These are phyloP conservation scores for Linnemannia exigua DNA, from an alignment of 192 early-diverging fungal genomes.

Conservation along the genomic window DNA sequence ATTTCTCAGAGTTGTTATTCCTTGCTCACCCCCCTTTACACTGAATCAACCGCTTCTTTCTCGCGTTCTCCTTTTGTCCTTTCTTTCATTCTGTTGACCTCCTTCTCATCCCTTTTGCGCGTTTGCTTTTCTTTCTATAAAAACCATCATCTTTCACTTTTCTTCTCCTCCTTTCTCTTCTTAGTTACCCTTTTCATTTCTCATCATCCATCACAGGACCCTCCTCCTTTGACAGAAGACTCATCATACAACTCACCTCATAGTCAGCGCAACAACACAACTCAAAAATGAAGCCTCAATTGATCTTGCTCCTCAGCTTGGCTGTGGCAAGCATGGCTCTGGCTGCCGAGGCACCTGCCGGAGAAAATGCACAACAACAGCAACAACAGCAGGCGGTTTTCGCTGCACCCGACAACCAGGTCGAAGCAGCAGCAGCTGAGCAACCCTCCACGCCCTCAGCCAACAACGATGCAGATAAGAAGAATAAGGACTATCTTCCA, in stretches of 20 bases:
- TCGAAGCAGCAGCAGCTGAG: background rate
- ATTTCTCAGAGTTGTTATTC: too few species aligned
- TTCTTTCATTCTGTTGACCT: background rate
- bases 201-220: background rate
- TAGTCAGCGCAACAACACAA: background rate
- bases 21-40: too few species aligned
- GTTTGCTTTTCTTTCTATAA: too few species aligned
- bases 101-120: background rate
- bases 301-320: slow-evolving; percentile 44
- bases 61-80: background rate
- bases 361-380: background rate
- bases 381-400: background rate
- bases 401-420: background rate
- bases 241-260: background rate
- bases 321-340: slow-evolving; percentile 25
- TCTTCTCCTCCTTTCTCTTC: too few species aligned
- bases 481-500: background rate
- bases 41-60: too few species aligned
- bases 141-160: too few species aligned
- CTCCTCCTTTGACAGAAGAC: background rate
- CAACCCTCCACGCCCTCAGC: background rate
- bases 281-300: slow-evolving; percentile 20
- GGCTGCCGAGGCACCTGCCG: background rate
- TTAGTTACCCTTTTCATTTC: background rate
- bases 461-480: background rate